These are phyloP conservation scores for Amanita pseudoporphyria DNA, from an alignment of 768 basidiomycete species.

Conservation along the genomic window DNA sequence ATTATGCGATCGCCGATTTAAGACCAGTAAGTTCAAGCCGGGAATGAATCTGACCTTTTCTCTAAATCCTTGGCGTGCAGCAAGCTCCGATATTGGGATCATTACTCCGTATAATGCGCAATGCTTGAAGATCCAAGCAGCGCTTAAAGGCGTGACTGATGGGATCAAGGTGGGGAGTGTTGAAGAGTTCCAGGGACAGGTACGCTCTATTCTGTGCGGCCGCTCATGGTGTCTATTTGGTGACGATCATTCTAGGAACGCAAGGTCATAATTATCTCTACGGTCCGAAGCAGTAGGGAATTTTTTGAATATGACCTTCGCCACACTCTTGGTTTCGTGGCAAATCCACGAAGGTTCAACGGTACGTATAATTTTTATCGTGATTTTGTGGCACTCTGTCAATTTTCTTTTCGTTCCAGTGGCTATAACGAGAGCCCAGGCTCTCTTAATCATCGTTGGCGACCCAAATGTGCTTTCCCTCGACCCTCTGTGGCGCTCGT, in stretches of 20 bases:
- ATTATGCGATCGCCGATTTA: conserved; percentile 27
- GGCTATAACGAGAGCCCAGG: conserved; percentile 52
- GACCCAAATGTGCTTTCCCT: conserved; percentile 49
- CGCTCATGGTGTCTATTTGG: conserved; percentile 22
- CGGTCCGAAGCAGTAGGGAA: conserved; percentile 45
- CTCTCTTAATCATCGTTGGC: conserved; percentile 50
- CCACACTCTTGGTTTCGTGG: conserved; percentile 51
- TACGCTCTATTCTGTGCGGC: conserved; percentile 24
- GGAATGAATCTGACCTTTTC: neutral
- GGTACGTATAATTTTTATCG: conserved; percentile 22
- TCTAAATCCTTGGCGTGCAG: conserved; percentile 18
- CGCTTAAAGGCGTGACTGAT: conserved; percentile 24
- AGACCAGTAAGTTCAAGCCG: conserved; percentile 27
- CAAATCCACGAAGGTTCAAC: conserved; percentile 49
- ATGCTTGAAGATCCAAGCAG: conserved; percentile 33
- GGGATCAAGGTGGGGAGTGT: conserved; percentile 54
- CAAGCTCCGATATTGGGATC: conserved; percentile 44
- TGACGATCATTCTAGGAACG: conserved; percentile 33
- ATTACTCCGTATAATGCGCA: conserved; percentile 60
- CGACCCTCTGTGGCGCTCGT: conserved; percentile 53
- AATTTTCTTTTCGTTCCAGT: conserved; percentile 23
- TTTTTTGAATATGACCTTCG: conserved; percentile 44
- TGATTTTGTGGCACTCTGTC: neutral
- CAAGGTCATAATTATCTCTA: conserved; percentile 47
- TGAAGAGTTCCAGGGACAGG: conserved; percentile 62